These are phyloP conservation scores for Cenchrus purpureus DNA, from an alignment of 176 grass and related monocot genomes.

Conservation along the genomic window DNA sequence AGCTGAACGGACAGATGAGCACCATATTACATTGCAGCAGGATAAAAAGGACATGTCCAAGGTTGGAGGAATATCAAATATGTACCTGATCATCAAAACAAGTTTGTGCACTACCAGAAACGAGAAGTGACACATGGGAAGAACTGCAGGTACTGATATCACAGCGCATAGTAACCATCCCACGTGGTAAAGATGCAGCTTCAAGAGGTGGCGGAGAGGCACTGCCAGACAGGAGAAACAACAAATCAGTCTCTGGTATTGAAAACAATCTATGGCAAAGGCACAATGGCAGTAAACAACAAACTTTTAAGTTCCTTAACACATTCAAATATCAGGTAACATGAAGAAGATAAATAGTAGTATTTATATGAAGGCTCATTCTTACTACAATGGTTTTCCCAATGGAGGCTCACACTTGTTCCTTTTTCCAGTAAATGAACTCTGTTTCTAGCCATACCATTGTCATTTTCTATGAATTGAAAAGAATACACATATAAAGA, in stretches of 20 bases:
- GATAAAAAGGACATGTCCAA: slow-evolving; percentile 4
- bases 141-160: slow-evolving; percentile 87
- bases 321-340: slow-evolving; percentile 4
- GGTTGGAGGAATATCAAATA: slow-evolving; percentile 9
- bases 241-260: slow-evolving; percentile 34
- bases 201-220: slow-evolving; percentile 84
- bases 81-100: slow-evolving; percentile 95
- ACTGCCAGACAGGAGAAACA: slow-evolving; percentile 57
- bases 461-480: not conserved
- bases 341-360: slow-evolving; percentile 17
- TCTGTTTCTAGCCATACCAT: not conserved
- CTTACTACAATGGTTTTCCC: not conserved
- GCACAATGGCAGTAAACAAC: slow-evolving; percentile 31
- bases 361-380: slow-evolving; percentile 19
- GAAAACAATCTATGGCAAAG: slow-evolving; percentile 12
- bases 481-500: slow-evolving; percentile 16
- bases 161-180: slow-evolving; percentile 97
- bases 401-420: slow-evolving; percentile 10
- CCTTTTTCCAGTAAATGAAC: not conserved
- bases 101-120: slow-evolving; percentile 98
- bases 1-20: slow-evolving; percentile 65
- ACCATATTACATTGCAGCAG: slow-evolving; percentile 30
- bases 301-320: slow-evolving; percentile 14
- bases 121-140: slow-evolving; percentile 90
- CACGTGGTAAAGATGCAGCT: slow-evolving; percentile 86